Base-by-base conservation (phyloP, 352 stramenopile species). In the Pythium dissotocum region DNA sequence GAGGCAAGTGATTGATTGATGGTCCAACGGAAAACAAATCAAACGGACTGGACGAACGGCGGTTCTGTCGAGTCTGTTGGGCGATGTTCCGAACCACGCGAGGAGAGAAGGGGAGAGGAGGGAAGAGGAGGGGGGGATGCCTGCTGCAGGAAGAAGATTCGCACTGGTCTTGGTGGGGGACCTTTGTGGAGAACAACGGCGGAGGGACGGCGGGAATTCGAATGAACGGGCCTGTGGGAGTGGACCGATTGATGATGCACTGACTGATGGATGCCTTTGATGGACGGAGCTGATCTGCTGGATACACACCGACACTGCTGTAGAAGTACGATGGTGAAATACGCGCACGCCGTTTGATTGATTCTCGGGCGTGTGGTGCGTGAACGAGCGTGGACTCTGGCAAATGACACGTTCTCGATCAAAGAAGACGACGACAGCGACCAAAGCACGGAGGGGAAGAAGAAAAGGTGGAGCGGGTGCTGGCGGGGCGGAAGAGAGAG, bases 321-420 rank as follows among this genome's bases (percentile, higher is more conserved):
- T 51, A 51, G 16, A 26, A 51, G 14, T 51, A 51, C 16, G 46
- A 30, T 5, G 18, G 5, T 26, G 46, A n/a, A 21, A 36, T 36
- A 33, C 49, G 28, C 49, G 40, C 28, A 13, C 49, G 49, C 49
- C 28, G 24, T 24, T 8, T 18, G 49, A 56, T 38, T 24, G 28
- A 36, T 33, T 36, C 28, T 14, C n/a, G 28, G 18, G 49, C 49
- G 49, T 56, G 49, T 56, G 24, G 13, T 8, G 49, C 28, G 49
- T 56, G 49, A 56, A 21, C 49, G 28, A 56, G 49, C 49, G 49
- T 33, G 49, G 3, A 56, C 49, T 56, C 49, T 56, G 49, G 24
- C 28, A 13, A 44, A 44, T 44, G 36, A 24, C 21, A 38, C 33
- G 33, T 38, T 38, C 33, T 38, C 33, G 33, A 38, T 6, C 33